These are phyloP conservation scores for Tilletia walkeri DNA, from an alignment of 1,284 basidiomycete species.

Conservation along the genomic window DNA sequence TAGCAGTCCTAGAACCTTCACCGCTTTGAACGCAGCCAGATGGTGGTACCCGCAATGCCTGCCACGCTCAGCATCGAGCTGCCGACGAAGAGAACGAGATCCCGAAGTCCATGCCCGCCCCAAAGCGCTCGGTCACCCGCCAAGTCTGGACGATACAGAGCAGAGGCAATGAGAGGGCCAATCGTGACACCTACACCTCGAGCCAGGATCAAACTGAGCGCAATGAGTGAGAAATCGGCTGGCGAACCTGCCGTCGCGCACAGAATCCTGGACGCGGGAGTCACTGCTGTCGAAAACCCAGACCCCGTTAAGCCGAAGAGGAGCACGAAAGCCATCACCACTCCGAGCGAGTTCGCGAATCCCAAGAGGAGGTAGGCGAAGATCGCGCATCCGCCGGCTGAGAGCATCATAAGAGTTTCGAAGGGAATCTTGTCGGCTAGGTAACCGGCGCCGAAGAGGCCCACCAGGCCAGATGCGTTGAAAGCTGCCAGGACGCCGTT, in stretches of 20 bases:
- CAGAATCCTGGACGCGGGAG: neutral
- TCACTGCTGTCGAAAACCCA: slow-evolving; percentile 18
- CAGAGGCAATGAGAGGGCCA: slow-evolving; percentile 38
- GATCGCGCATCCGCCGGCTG: slow-evolving; percentile 29
- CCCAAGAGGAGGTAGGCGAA: slow-evolving; percentile 38
- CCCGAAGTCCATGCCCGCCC: slow-evolving; percentile 31
- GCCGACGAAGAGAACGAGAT: slow-evolving; percentile 35
- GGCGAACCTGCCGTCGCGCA: neutral
- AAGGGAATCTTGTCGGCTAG: slow-evolving; percentile 38
- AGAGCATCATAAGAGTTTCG: slow-evolving; percentile 35
- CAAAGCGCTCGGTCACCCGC: neutral
- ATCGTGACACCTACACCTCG: slow-evolving; percentile 36
- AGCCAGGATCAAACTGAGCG: slow-evolving; percentile 29
- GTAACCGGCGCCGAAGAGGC: slow-evolving; percentile 33
- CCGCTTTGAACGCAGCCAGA: neutral
- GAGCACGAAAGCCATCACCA: slow-evolving; percentile 42
- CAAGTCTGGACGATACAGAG: slow-evolving; percentile 19
- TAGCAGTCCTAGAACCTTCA: neutral
- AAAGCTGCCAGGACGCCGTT: slow-evolving; percentile 42
- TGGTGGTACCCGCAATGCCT: neutral
- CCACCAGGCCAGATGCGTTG: slow-evolving; percentile 41
- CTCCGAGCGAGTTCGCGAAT: slow-evolving; percentile 35
- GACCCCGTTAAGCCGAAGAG: slow-evolving; percentile 33
- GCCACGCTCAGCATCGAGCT: slow-evolving; percentile 18
- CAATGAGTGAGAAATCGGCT: slow-evolving; percentile 21